A percentile compares a stretch with the other conserved stretches of the same genome.
phyloP scores from a whole-genome alignment of 2,329 filamentous ascomycete genomes.

The Aspergillus nomiae region DNA sequence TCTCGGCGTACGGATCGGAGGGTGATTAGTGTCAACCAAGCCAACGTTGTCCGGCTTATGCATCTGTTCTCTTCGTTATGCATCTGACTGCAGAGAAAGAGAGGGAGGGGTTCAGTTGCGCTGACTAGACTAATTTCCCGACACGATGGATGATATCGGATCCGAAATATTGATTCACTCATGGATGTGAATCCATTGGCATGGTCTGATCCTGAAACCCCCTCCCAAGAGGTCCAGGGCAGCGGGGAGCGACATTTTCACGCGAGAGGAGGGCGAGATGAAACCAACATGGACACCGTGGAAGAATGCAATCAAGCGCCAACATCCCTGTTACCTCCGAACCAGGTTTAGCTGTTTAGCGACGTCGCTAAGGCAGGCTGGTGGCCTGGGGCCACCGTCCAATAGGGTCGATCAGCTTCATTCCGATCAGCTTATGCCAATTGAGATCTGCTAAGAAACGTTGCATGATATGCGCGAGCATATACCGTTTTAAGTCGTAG shows the following conservation, averaged over 20 bases:
- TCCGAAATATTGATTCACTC: background rate
- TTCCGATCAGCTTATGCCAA: constrained; percentile 3
- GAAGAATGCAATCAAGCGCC: constrained; percentile 2
- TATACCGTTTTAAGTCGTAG: background rate
- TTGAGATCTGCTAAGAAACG: constrained; percentile 3
- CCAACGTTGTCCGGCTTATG: background rate
- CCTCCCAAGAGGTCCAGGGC: background rate
- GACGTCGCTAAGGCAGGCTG: background rate
- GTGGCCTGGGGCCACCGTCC: background rate
- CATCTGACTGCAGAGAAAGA: background rate
- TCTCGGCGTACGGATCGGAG: background rate
- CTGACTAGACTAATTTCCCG: background rate
- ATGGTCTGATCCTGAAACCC: background rate
- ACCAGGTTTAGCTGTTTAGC: background rate
- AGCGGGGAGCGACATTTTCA: background rate
- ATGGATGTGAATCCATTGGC: background rate
- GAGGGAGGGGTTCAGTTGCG: background rate
- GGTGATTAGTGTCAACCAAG: background rate
- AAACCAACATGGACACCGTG: background rate
- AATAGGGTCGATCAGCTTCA: background rate
- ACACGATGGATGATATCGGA: background rate
- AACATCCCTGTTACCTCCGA: constrained; percentile 4
- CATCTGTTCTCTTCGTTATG: background rate
- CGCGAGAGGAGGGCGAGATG: background rate
- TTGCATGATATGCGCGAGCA: background rate